A percentile compares a stretch with the other conserved stretches of the same genome.
phyloP scores from a whole-genome alignment of 176 grass and related monocot species.

The Phragmites australis region DNA sequence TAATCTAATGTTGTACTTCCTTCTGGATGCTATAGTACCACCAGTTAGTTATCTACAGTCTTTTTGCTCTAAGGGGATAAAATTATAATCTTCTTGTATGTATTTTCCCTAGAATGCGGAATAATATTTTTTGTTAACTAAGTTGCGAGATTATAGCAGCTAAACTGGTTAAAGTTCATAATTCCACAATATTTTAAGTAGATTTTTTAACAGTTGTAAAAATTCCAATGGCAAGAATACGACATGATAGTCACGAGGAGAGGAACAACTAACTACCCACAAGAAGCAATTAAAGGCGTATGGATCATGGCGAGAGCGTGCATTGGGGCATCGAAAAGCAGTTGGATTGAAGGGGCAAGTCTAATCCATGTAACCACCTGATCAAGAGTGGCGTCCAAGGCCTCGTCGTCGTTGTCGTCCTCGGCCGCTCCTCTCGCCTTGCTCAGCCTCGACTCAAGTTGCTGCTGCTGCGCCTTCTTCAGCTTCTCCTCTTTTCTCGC shows the following conservation, averaged over 20 bases:
- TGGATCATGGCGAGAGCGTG: conserved; percentile 46
- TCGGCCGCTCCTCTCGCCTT: neutral
- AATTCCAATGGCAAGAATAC: neutral
- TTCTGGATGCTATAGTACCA: conserved; percentile 20
- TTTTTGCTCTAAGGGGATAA: neutral
- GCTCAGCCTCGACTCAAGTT: conserved; percentile 36
- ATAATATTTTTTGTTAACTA: neutral
- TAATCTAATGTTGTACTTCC: conserved; percentile 17
- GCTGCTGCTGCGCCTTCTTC: conserved; percentile 57
- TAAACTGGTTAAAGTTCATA: neutral
- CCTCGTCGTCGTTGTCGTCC: conserved; percentile 31
- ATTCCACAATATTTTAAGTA: neutral
- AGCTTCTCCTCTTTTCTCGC: conserved; percentile 79
- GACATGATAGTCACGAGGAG: conserved; percentile 34
- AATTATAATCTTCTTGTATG: neutral
- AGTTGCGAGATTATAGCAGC: neutral
- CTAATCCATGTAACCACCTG: conserved; percentile 37
- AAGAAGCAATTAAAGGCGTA: conserved; percentile 14
- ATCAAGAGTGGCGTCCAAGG: conserved; percentile 57
- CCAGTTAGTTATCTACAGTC: conserved; percentile 25
- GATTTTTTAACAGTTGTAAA: neutral
- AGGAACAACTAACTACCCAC: conserved; percentile 34
- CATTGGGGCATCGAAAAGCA: conserved; percentile 30
- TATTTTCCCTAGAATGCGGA: conserved; percentile 4
- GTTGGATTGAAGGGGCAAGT: conserved; percentile 20